These are phyloP conservation scores for Ballota nigra DNA, from an alignment of 257 asterid species.

Conservation along the genomic window DNA sequence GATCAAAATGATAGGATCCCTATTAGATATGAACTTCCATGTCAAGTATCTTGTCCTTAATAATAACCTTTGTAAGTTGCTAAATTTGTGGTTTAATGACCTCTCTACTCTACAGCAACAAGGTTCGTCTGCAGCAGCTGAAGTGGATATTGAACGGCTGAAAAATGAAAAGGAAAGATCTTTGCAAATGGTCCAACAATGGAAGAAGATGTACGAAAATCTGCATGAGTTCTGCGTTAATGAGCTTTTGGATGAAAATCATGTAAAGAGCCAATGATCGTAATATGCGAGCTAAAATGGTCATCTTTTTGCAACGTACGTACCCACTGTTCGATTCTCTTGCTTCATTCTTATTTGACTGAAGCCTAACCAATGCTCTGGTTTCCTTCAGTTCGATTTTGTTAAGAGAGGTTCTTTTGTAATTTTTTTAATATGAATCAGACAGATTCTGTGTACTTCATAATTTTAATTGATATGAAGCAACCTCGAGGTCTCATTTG, in stretches of 20 bases:
- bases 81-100: neutral
- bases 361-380: neutral
- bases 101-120: conserved; percentile 43
- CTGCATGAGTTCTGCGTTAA: conserved; percentile 62
- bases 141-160: conserved; percentile 68
- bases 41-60: neutral
- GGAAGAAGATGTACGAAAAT: conserved; percentile 57
- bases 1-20: no score
- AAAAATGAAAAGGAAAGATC: conserved; percentile 53
- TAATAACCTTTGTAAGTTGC: neutral
- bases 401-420: neutral
- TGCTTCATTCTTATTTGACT: neutral
- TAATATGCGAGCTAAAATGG: neutral
- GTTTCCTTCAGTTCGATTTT: neutral
- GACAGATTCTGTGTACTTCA: conserved; percentile 4
- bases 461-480: neutral
- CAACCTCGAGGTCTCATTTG: neutral
- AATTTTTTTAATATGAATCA: neutral
- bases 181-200: conserved; percentile 58
- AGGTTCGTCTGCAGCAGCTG: conserved; percentile 75
- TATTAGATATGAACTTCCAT: neutral
- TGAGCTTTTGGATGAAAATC: conserved; percentile 59
- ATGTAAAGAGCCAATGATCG: conserved; percentile 27
- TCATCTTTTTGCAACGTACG: neutral
- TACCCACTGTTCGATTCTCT: neutral